phyloP scores from a whole-genome alignment of 495 filamentous ascomycete species.

The Talaromyces borbonicus region DNA sequence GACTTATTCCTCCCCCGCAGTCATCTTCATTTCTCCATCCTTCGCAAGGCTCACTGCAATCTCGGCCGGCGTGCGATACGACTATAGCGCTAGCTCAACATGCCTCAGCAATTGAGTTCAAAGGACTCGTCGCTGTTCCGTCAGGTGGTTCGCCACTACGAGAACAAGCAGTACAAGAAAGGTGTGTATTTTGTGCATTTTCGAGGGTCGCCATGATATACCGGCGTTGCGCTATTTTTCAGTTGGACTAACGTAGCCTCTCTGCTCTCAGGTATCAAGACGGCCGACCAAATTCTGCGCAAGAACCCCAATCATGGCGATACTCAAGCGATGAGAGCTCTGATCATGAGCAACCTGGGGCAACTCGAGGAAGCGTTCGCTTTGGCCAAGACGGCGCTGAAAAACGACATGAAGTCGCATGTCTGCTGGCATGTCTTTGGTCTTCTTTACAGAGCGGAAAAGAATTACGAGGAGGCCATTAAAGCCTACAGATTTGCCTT shows the following conservation, averaged over 20 bases:
- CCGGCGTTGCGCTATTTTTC: not conserved
- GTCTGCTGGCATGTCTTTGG: slow-evolving; percentile 99
- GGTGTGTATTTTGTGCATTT: slow-evolving; percentile 29
- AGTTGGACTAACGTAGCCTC: not conserved
- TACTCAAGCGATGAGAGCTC: slow-evolving; percentile 96
- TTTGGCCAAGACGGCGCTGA: slow-evolving; percentile 82
- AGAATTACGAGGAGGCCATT: slow-evolving; percentile 98
- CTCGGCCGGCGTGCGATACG: slow-evolving; percentile 8
- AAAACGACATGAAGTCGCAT: slow-evolving; percentile 95
- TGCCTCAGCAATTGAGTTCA: slow-evolving; percentile 74
- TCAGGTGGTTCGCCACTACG: slow-evolving; percentile 88
- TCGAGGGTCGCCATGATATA: too few species aligned
- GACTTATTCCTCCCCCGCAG: slow-evolving; percentile 35
- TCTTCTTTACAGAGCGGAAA: slow-evolving; percentile 80
- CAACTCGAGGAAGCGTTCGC: slow-evolving; percentile 88
- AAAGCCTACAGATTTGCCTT: slow-evolving; percentile 97
- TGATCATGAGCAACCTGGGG: slow-evolving; percentile 87
- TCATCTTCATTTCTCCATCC: slow-evolving; percentile 28
- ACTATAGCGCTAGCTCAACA: slow-evolving; percentile 25
- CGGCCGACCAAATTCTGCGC: slow-evolving; percentile 85
- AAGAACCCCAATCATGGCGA: slow-evolving; percentile 96
- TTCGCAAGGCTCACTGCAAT: slow-evolving; percentile 15
- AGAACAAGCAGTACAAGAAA: slow-evolving; percentile 98
- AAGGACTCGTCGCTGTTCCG: slow-evolving; percentile 93
- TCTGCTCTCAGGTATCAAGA: slow-evolving; percentile 59